Evolutionary conservation across 2,329 filamentous ascomycete species (phyloP).

Genomic region (Cladophialophora immunda): DNA sequence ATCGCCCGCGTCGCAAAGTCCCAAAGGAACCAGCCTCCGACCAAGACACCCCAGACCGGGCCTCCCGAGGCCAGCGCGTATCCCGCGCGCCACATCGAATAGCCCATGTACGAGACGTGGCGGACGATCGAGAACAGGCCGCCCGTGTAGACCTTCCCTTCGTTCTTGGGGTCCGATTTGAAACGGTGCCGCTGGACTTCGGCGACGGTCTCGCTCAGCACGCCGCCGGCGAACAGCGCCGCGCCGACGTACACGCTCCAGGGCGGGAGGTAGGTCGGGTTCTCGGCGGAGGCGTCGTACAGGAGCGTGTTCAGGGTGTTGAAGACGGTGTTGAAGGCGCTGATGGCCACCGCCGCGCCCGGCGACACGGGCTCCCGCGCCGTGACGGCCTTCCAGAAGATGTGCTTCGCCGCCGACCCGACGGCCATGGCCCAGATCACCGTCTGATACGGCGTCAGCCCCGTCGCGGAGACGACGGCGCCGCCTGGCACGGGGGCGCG

Average conservation of each 20-base stretch:
- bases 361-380: conserved; percentile 40
- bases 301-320: conserved; percentile 66
- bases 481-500: conserved; percentile 22
- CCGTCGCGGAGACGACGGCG: conserved; percentile 11
- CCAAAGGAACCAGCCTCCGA: conserved; percentile 53
- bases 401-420: conserved; percentile 35
- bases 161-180: conserved; percentile 61
- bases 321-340: conserved; percentile 62
- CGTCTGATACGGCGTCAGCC: conserved; percentile 34
- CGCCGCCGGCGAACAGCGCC: conserved; percentile 60
- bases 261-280: conserved; percentile 31
- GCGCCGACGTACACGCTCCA: conserved; percentile 57
- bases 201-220: conserved; percentile 63
- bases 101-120: conserved; percentile 65
- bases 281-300: conserved; percentile 55
- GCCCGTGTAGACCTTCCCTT: conserved; percentile 61
- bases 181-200: conserved; percentile 66
- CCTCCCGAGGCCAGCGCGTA: conserved; percentile 61
- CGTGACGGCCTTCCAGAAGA: conserved; percentile 27
- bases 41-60: conserved; percentile 43
- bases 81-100: conserved; percentile 60
- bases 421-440: conserved; percentile 33
- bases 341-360: conserved; percentile 53
- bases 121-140: conserved; percentile 60
- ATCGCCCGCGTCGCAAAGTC: conserved; percentile 58